phyloP scores from a whole-genome alignment of 2,329 filamentous ascomycete species.

The Paracoccidioides lutzii region DNA sequence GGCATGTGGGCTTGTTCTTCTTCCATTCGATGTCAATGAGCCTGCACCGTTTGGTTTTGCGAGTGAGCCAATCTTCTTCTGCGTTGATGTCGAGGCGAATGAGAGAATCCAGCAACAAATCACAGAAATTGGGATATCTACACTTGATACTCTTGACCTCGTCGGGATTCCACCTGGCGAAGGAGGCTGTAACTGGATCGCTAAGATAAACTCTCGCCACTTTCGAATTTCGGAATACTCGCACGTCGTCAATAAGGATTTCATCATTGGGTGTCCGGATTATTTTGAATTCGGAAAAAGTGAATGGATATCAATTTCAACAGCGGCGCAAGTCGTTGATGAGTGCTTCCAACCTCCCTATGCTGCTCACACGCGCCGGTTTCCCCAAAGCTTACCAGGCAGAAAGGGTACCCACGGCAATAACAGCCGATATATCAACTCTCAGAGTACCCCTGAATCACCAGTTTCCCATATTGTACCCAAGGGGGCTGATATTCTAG shows the following conservation, averaged over 20 bases:
- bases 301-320: constrained; percentile 39
- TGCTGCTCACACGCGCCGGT: constrained; percentile 21
- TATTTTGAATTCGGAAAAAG: constrained; percentile 58
- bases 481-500: neutral
- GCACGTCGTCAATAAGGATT: constrained; percentile 53
- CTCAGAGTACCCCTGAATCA: neutral
- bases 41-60: constrained; percentile 38
- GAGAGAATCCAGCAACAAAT: constrained; percentile 54
- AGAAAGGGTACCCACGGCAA: neutral
- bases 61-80: constrained; percentile 54
- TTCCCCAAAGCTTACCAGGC: neutral
- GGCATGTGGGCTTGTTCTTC: constrained; percentile 16
- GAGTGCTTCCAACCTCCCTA: constrained; percentile 47
- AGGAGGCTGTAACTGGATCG: constrained; percentile 53
- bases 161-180: constrained; percentile 45
- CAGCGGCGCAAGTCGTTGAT: constrained; percentile 37
- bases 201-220: constrained; percentile 56
- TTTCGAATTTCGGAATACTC: constrained; percentile 60
- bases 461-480: neutral
- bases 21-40: constrained; percentile 33
- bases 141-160: constrained; percentile 58
- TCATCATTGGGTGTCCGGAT: constrained; percentile 60
- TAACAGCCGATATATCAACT: neutral
- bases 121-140: constrained; percentile 76
- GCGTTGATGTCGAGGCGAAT: constrained; percentile 70